Evolutionary conservation across 768 basidiomycete genomes (phyloP).

Genomic region (Boletus rubroflammeus): DNA sequence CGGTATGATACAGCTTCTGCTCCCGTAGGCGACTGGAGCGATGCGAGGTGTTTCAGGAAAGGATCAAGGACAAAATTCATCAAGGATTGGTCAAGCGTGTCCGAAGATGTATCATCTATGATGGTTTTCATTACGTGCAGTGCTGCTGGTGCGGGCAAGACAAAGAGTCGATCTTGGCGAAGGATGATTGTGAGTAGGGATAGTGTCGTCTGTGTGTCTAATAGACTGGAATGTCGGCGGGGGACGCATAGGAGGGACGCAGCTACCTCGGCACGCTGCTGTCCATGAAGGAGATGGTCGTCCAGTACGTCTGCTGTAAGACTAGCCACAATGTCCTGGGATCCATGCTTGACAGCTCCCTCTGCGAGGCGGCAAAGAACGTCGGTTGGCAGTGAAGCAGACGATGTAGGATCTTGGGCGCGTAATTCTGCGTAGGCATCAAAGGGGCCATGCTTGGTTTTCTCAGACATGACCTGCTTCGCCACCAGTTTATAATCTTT

Average conservation of each 20-base stretch:
- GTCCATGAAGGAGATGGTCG: constrained; percentile 15
- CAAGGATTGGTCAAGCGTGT: constrained; percentile 19
- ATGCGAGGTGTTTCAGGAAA: constrained; percentile 29
- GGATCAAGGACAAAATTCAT: constrained; percentile 30
- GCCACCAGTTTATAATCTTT: constrained; percentile 10
- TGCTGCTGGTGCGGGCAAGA: constrained; percentile 12
- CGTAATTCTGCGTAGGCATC: constrained; percentile 28
- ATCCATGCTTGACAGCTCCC: constrained; percentile 30
- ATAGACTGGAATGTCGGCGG: constrained; percentile 11
- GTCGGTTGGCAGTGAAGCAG: constrained; percentile 24
- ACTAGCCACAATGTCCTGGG: constrained; percentile 34
- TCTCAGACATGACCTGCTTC: constrained; percentile 7
- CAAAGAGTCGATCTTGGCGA: constrained; percentile 10
- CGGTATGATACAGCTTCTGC: constrained; percentile 32
- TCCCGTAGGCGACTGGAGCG: constrained; percentile 26
- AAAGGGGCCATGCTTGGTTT: constrained; percentile 24
- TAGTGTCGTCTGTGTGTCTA: constrained; percentile 23
- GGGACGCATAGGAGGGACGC: constrained; percentile 25
- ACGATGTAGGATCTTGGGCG: constrained; percentile 20
- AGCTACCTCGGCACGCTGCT: constrained; percentile 26
- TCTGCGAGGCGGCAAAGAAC: constrained; percentile 30
- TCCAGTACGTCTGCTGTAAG: constrained; percentile 41
- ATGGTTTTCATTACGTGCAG: constrained; percentile 22
- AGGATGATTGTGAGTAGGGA: constrained; percentile 20
- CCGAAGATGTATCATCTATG: constrained; percentile 13